A percentile compares a stretch with the other conserved stretches of the same genome.
phyloP scores from a whole-genome alignment of 1,139 yeast genomes.

The Suhomyces bribrorum region DNA sequence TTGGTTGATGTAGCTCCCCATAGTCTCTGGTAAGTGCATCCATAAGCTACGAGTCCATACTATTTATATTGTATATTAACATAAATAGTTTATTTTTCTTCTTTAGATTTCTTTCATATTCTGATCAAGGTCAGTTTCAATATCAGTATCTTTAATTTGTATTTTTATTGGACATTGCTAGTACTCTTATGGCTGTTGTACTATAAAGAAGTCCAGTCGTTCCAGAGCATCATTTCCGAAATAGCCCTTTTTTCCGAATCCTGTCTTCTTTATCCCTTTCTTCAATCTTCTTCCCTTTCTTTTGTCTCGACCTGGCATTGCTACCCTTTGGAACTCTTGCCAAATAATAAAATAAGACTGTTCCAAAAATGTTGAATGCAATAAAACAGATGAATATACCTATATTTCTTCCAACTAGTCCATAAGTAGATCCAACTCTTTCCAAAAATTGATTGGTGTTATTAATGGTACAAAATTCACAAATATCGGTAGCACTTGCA shows the following conservation, averaged over 20 bases:
- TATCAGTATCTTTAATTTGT: not conserved
- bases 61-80: too few relatives aligned
- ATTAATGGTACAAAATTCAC: constrained; percentile 45
- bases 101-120: not conserved
- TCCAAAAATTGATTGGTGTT: constrained; percentile 31
- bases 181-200: too few relatives aligned
- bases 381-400: constrained; percentile 30
- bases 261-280: not conserved
- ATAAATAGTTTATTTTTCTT: not conserved
- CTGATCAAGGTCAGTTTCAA: not conserved
- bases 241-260: too few relatives aligned
- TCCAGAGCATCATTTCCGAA: not conserved
- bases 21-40: too few relatives aligned
- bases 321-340: constrained; percentile 66
- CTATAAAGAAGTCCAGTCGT: too few relatives aligned
- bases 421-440: constrained; percentile 6
- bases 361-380: constrained; percentile 51
- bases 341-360: constrained; percentile 66
- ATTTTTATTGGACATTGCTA: too few relatives aligned
- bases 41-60: too few relatives aligned
- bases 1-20: too few relatives aligned
- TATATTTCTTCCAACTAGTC: constrained; percentile 10
- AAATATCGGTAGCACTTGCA: constrained; percentile 38
- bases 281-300: not conserved
- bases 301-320: constrained; percentile 3